Conservation (phyloP, 2,329 filamentous ascomycete genomes). For the Claviceps monticola region DNA sequence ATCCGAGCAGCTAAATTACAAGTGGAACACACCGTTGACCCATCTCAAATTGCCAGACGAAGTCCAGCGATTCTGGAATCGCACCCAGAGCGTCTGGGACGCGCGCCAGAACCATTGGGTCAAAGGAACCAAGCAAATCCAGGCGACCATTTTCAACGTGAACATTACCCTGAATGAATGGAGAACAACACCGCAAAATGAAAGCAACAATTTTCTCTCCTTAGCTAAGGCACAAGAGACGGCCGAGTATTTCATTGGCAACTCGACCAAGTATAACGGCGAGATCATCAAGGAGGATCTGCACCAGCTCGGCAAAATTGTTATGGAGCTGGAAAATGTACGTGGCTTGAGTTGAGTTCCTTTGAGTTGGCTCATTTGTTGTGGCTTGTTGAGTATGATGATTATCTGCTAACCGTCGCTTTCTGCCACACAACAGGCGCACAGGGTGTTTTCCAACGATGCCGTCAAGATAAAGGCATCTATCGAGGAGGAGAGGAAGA, state of each 20-base stretch:
- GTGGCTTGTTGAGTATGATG: background rate
- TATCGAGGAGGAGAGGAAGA: background rate
- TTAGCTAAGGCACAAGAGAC: background rate
- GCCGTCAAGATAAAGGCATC: background rate
- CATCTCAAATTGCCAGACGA: background rate
- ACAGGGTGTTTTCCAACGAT: background rate
- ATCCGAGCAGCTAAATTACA: background rate
- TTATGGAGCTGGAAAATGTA: conserved; percentile 1
- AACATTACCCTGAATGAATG: background rate
- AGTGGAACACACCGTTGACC: conserved; percentile 1
- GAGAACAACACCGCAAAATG: background rate
- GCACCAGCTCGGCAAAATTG: background rate
- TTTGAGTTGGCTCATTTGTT: background rate
- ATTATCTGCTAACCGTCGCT: background rate
- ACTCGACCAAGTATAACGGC: background rate
- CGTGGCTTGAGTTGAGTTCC: background rate
- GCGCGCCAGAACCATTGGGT: background rate
- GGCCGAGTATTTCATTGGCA: background rate
- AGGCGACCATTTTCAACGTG: background rate
- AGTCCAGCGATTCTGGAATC: conserved; percentile 1
- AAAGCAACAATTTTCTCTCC: background rate
- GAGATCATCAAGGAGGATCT: conserved; percentile 3
- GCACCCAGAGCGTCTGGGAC: background rate
- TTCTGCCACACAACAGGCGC: background rate
- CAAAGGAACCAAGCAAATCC: background rate